A percentile compares a stretch with the other conserved stretches of the same genome.
phyloP scores from a whole-genome alignment of 2,329 filamentous ascomycete genomes.

The Alternaria viburni region DNA sequence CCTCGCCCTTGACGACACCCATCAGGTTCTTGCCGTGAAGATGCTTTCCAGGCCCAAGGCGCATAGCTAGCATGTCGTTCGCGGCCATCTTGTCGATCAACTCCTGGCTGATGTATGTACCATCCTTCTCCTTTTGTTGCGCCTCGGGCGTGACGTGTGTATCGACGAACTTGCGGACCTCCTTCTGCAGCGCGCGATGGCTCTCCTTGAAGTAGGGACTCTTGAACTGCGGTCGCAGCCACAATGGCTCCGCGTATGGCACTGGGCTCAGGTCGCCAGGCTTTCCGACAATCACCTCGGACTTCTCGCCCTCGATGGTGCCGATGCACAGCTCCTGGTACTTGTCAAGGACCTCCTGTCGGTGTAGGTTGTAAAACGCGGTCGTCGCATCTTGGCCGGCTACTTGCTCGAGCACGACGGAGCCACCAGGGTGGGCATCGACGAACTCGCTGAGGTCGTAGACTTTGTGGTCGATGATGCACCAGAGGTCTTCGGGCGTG shows the following conservation, averaged over 20 bases:
- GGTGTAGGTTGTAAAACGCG: constrained; percentile 90
- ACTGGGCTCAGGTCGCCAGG: constrained; percentile 76
- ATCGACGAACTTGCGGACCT: constrained; percentile 76
- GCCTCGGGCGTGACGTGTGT: constrained; percentile 75
- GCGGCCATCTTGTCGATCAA: constrained; percentile 81
- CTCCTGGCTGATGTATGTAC: constrained; percentile 71
- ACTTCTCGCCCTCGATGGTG: constrained; percentile 74
- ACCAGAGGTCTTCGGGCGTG: constrained; percentile 77
- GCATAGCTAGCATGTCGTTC: constrained; percentile 78
- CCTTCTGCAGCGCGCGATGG: constrained; percentile 71
- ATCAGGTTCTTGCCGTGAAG: constrained; percentile 73
- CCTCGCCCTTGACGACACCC: constrained; percentile 73
- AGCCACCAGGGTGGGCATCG: constrained; percentile 83
- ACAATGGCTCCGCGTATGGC: constrained; percentile 84
- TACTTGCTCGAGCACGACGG: constrained; percentile 78
- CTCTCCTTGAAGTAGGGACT: constrained; percentile 81
- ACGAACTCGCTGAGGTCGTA: constrained; percentile 87
- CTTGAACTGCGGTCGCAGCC: constrained; percentile 78
- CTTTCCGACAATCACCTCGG: constrained; percentile 72
- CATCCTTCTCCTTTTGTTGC: constrained; percentile 75
- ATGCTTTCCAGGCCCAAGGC: constrained; percentile 82
- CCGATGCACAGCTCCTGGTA: constrained; percentile 79
- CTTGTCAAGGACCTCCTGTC: constrained; percentile 85
- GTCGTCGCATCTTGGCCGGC: constrained; percentile 81
- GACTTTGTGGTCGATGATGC: constrained; percentile 84